Percentiles rank a stretch among this genome's conserved stretches.
These are phyloP conservation scores for Azolla pinnata DNA, from an alignment of 75 land plant genomes.

Conservation along the genomic window DNA sequence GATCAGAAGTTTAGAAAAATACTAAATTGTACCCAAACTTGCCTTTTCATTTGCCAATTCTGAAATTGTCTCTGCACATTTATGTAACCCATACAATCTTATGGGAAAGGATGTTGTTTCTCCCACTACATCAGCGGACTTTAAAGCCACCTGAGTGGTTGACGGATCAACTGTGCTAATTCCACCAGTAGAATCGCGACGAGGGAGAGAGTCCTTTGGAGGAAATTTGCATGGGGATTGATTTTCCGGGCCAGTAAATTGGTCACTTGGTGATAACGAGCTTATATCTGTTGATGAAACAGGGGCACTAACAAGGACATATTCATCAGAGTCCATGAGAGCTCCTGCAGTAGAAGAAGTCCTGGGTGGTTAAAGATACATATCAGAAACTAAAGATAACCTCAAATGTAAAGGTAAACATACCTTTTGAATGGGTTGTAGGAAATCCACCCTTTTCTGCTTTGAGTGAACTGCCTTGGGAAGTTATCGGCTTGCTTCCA, in stretches of 20 bases:
- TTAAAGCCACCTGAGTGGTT: no score
- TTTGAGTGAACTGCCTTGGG: no score
- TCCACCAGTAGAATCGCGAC: conserved; percentile 3
- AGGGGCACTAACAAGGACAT: conserved; percentile 74
- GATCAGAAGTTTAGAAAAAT: not conserved
- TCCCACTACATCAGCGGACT: no score
- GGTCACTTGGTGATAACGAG: conserved; percentile 38
- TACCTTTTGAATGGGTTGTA: not conserved
- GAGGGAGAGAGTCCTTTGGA: conserved; percentile 9
- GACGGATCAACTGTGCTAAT: not conserved
- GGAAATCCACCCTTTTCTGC: not conserved
- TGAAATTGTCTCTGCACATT: conserved; percentile 6
- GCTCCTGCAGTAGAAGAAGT: conserved; percentile 14
- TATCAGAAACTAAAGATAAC: no score
- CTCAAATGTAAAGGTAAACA: not conserved
- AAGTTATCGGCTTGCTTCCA: no score
- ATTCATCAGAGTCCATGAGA: conserved; percentile 69
- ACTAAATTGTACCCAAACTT: not conserved
- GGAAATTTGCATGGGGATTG: conserved; percentile 26
- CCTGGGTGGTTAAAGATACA: no score
- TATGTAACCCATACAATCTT: not conserved
- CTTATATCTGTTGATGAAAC: conserved; percentile 38
- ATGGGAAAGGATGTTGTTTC: no score
- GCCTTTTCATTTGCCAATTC: conserved; percentile 1
- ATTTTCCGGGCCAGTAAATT: conserved; percentile 19